Base-by-base conservation (phyloP, 352 stramenopile genomes). In the Albugo candida region DNA sequence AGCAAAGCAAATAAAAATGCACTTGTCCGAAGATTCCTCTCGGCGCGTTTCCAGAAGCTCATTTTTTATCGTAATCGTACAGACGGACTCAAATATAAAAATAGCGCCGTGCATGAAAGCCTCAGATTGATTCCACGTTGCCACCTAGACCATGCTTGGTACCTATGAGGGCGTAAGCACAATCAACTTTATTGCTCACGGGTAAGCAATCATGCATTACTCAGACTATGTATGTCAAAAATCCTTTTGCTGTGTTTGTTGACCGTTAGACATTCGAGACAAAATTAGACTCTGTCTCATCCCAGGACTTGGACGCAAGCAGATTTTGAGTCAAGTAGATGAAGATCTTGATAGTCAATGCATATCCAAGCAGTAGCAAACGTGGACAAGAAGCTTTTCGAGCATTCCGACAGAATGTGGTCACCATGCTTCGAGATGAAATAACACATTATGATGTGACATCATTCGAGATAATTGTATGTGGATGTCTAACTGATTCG, bases 341-440 rank as follows among this genome's bases (percentile, higher is more conserved):
- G 76, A 64, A 64, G 13, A 60, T 89, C 27, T 51, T 89, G 46
- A 54, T 89, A 5, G 61, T 89, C 16, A 81, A 89, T 47, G 76
- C 56, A 12, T 85, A 72, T 37, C 54, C 68, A 31, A 40, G 51
- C 1, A 55, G 53, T 36, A 82, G 61, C 51, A 63, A 55, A n/a
- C 55, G 53, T 16, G 64, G 70, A 11, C 46, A 49, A 16, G 63
- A 77, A 49, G 52, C 58, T 5, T 81, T 67, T 51, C 60, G 63
- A 35, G 55, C 53, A 36, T 84, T 86, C 38, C 63, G 66, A 21
- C 58, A 63, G 34, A 62, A 78, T 44, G 63, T 83, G 3, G 58
- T 50, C 17, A 44, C 57, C 11, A 54, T 77, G 13, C 38, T 89
- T 19, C 17, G 38, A 8, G 56, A 60, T 37, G 65, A 81, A 41